phyloP scores from a whole-genome alignment of 768 basidiomycete species.

The Ramaria sp. region DNA sequence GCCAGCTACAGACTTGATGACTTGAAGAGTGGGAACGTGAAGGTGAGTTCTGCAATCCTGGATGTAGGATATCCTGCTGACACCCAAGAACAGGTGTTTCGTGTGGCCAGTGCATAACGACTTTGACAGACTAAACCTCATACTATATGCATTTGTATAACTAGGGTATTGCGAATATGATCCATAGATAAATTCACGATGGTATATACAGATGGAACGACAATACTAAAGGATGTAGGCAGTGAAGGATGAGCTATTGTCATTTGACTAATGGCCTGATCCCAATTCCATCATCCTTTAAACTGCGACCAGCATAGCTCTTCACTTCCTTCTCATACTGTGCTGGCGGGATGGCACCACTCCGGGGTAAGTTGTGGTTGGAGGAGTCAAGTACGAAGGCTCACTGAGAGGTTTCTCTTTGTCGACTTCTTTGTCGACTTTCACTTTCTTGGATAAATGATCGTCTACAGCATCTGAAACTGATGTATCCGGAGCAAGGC shows the following conservation, averaged over 20 bases:
- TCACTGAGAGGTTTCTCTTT: conserved; percentile 21
- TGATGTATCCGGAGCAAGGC: conserved; percentile 31
- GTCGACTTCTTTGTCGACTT: conserved; percentile 18
- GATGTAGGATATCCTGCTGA: neutral
- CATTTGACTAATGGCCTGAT: conserved; percentile 35
- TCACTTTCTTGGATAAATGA: conserved; percentile 30
- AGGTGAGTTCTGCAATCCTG: conserved; percentile 33
- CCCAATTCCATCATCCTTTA: conserved; percentile 33
- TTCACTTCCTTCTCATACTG: conserved; percentile 33
- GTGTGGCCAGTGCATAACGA: conserved; percentile 29
- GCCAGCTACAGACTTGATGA: conserved; percentile 87
- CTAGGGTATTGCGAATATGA: neutral
- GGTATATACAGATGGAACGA: neutral
- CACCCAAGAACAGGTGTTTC: conserved; percentile 23
- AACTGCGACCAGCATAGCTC: conserved; percentile 25
- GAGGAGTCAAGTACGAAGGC: conserved; percentile 10
- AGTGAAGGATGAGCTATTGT: neutral
- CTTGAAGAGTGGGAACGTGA: conserved; percentile 72
- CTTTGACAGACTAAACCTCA: neutral
- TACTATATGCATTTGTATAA: neutral
- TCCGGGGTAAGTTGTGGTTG: conserved; percentile 4
- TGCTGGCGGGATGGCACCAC: conserved; percentile 16
- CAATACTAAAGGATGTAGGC: neutral
- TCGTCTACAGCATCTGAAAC: conserved; percentile 23
- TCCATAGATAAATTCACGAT: neutral